phyloP scores from a whole-genome alignment of 2,329 filamentous ascomycete genomes.

The Epichloe sibirici region DNA sequence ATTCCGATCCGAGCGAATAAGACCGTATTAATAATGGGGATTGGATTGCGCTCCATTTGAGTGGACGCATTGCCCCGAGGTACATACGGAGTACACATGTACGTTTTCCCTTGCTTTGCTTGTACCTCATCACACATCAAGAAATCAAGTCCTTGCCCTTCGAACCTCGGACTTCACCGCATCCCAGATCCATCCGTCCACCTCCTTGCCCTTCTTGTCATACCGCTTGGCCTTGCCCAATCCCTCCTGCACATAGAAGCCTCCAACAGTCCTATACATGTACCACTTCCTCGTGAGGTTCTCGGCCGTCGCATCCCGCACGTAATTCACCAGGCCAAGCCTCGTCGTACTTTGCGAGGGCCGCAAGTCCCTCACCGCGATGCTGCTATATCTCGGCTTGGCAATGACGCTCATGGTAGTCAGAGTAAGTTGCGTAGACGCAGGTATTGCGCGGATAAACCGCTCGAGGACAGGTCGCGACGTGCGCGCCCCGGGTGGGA shows the following conservation, averaged over 20 bases:
- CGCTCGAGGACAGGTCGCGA: slow-evolving; percentile 44
- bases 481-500: slow-evolving; percentile 52
- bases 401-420: slow-evolving; percentile 44
- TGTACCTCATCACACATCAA: neutral
- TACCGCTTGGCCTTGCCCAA: slow-evolving; percentile 4
- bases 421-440: slow-evolving; percentile 33
- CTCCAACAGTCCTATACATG: slow-evolving; percentile 25
- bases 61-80: no score
- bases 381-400: slow-evolving; percentile 37
- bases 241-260: slow-evolving; percentile 26
- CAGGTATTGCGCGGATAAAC: slow-evolving; percentile 36
- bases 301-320: slow-evolving; percentile 23
- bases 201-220: slow-evolving; percentile 14
- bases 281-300: slow-evolving; percentile 26
- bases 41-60: no score
- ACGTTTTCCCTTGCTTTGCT: no score
- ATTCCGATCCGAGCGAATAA: no score
- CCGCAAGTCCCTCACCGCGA: slow-evolving; percentile 26
- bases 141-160: slow-evolving; percentile 7
- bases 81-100: no score
- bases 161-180: slow-evolving; percentile 22
- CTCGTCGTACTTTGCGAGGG: slow-evolving; percentile 11
- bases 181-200: slow-evolving; percentile 31
- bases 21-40: no score
- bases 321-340: slow-evolving; percentile 30